These are phyloP conservation scores for Nicotiana paniculata DNA, from an alignment of 257 asterid species.

Conservation along the genomic window DNA sequence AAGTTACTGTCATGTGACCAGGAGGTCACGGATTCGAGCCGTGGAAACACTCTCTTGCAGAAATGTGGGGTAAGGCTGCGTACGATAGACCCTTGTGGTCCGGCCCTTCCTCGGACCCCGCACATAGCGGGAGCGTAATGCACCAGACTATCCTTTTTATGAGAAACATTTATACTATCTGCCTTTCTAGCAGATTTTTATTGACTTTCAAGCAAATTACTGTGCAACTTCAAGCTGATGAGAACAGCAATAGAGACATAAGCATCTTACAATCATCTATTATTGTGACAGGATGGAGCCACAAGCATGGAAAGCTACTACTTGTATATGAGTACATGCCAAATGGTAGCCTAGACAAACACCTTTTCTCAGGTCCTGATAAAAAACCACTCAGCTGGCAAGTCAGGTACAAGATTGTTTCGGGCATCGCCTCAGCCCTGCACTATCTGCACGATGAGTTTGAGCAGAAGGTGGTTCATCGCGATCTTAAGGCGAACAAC, in stretches of 20 bases:
- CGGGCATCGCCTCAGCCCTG: constrained; percentile 29
- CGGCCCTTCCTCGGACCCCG: no score
- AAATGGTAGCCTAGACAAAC: constrained; percentile 35
- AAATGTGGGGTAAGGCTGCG: no score
- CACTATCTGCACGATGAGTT: constrained; percentile 37
- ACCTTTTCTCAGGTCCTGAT: constrained; percentile 16
- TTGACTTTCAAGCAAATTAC: background rate
- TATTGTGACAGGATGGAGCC: constrained; percentile 34
- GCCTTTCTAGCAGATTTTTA: background rate
- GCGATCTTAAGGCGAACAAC: constrained; percentile 40
- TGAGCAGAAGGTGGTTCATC: constrained; percentile 33
- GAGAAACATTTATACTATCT: background rate
- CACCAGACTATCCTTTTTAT: no score
- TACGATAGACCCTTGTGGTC: no score
- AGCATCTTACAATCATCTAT: background rate
- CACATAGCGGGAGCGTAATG: no score
- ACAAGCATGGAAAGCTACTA: constrained; percentile 27
- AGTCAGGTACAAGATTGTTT: constrained; percentile 17
- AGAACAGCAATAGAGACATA: background rate
- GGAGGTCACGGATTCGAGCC: no score
- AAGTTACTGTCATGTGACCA: no score
- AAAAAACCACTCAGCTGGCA: constrained; percentile 22
- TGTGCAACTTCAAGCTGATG: background rate
- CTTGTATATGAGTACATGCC: constrained; percentile 40
- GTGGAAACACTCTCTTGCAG: no score